phyloP scores from a whole-genome alignment of 352 stramenopile species.

The Phytophthora idaei region DNA sequence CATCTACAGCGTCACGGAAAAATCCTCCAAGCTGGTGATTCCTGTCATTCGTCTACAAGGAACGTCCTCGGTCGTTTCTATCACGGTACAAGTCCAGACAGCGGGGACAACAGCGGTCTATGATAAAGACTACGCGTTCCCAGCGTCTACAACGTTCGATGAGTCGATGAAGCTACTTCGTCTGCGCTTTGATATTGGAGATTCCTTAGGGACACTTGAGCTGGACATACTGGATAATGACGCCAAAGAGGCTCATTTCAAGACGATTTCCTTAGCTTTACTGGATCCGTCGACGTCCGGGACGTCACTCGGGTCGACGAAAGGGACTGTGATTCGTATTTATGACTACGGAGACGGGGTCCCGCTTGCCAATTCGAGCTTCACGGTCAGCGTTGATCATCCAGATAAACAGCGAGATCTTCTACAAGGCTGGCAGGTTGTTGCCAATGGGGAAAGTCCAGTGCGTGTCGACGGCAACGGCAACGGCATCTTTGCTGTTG shows the following conservation, averaged over 20 bases:
- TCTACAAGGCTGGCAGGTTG: conserved; percentile 53
- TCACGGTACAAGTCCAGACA: conserved; percentile 49
- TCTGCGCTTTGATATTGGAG: conserved; percentile 62
- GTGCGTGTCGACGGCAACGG: conserved; percentile 58
- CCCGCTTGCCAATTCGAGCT: conserved; percentile 34
- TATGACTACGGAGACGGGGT: conserved; percentile 64
- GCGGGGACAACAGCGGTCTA: conserved; percentile 40
- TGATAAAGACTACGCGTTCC: conserved; percentile 47
- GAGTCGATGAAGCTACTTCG: conserved; percentile 35
- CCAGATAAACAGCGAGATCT: conserved; percentile 15
- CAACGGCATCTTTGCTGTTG: conserved; percentile 63
- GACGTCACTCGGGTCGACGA: conserved; percentile 38
- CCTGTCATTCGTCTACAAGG: conserved; percentile 63
- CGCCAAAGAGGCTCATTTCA: conserved; percentile 55
- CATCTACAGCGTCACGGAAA: conserved; percentile 68
- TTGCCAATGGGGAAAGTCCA: conserved; percentile 51
- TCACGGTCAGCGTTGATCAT: conserved; percentile 19
- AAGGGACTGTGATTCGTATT: conserved; percentile 50
- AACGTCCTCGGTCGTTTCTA: conserved; percentile 39
- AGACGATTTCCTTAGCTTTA: conserved; percentile 52
- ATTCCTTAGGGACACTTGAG: conserved; percentile 46
- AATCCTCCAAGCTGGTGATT: conserved; percentile 43
- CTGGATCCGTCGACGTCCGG: conserved; percentile 30
- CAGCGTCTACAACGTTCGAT: conserved; percentile 30
- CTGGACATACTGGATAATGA: conserved; percentile 56